Evolutionary conservation across 306 rosid species (phyloP).

Genomic region (Mimosa bimucronata): DNA sequence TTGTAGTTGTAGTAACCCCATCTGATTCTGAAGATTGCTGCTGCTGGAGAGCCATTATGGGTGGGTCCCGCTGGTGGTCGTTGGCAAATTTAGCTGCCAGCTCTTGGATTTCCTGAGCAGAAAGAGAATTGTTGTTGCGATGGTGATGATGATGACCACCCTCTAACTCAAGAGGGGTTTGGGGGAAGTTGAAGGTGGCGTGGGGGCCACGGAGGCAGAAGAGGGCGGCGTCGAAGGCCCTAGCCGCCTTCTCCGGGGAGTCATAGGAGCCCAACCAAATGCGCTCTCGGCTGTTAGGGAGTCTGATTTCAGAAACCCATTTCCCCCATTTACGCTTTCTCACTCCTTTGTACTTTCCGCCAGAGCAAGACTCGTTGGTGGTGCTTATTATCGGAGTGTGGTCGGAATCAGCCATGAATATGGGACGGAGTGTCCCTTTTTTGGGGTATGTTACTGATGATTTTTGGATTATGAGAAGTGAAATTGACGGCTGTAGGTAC

Average conservation of each 20-base stretch:
- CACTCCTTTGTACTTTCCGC: conserved; percentile 73
- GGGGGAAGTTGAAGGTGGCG: conserved; percentile 64
- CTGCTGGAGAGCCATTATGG: neutral
- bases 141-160: conserved; percentile 3
- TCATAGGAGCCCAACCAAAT: conserved; percentile 81
- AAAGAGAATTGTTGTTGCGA: conserved; percentile 15
- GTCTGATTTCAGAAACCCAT: conserved; percentile 82
- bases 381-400: neutral
- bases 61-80: conserved; percentile 4
- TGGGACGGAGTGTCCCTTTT: neutral
- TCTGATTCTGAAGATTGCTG: neutral
- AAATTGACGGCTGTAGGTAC: conserved; percentile 28
- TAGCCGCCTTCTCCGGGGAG: conserved; percentile 62
- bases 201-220: conserved; percentile 62
- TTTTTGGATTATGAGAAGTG: neutral
- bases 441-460: neutral
- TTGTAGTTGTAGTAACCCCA: neutral
- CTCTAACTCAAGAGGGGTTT: conserved; percentile 41
- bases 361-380: neutral
- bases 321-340: conserved; percentile 84
- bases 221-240: conserved; percentile 82
- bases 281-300: conserved; percentile 73
- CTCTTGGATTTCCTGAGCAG: conserved; percentile 55
- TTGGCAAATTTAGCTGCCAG: conserved; percentile 63
- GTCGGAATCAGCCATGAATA: conserved; percentile 2